Base-by-base conservation (phyloP, 2,329 filamentous ascomycete species). In the Epichloe scottii region DNA sequence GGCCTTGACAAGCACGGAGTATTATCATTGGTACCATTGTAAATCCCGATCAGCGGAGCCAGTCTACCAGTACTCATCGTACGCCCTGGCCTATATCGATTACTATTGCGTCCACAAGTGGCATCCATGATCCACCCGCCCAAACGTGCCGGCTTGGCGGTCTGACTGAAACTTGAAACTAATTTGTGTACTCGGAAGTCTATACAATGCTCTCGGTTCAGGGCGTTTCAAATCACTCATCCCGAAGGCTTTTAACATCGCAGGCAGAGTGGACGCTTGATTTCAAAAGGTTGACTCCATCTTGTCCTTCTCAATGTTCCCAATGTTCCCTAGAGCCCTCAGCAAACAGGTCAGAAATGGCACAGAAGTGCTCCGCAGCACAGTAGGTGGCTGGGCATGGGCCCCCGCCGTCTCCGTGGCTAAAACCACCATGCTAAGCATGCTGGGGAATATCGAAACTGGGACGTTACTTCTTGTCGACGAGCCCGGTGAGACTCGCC, bases 401-500 rank as follows among this genome's bases (percentile, higher is more conserved):
- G 67, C 66, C 0, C 74, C 74, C 1, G 71, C 67, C 10, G 55
- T 76, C 38, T 64, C 70, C 17, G 45, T 76, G 19, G 75, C 74
- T 30, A 74, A 71, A 58, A 64, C 70, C 2, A 66, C 69, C 5
- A 66, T 77, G 21, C 65, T 71, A 40, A 69, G 71, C 2, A 62
- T 74, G 2, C 66, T 78, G 33, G 68, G 68, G 3, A 68, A 66
- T 41, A 74, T 78, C 47, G 66, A 76, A 49, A 56, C 65, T 11
- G 75, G 76, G 15, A 76, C 73, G 0, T 58, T 78, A 17, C 55
- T 75, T 14, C 60, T 78, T 17, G 64, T 73, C 12, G 75, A 78
- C 56, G 68, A 75, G 58, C 67, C 70, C 0, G 64, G 66, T 0
- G 69, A 68, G 5, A 65, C 69, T 37, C 68, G 66, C 49, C 61